Base-by-base conservation (phyloP, 305 asterid genomes). In the Plantago coronopus region DNA sequence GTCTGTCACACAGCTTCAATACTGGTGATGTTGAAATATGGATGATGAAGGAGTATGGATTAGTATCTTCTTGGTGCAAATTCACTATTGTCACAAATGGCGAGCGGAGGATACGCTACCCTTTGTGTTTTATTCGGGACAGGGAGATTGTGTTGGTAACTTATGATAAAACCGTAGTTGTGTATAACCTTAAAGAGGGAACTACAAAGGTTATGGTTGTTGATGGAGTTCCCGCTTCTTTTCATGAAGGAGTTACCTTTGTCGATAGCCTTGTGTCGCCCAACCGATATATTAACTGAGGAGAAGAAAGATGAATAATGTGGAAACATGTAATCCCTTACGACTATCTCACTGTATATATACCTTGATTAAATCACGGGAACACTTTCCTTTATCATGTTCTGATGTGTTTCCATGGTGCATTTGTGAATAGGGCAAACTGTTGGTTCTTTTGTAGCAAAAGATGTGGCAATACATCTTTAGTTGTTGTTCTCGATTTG, bases 1-100 rank as follows among this genome's bases (percentile, higher is more conserved):
- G 78, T 62, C 62, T 76, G 65, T n/a, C 54, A 25, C 66, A 57
- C 19, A 48, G 3, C 13, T 8, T 5, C 15, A 25, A 20, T 2
- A n/a, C 13, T 12, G 22, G 7, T 7, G 10, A 9, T 9, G 17
- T 54, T 13, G 79, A 72, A 46, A 25, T 79, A 57, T 84, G 88
- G 88, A 48, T 78, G 15, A 79, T 84, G 86, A 72, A 76, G 53
- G 74, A 76, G 47, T 81, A 82, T 34, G 83, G 86, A 3, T 48
- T 72, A 25, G 63, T n/a, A 15, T 76, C 70, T 0, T 84, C 84
- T 22, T 81, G 86, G 88, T 63, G 27, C 25, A 56, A 20, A 56
- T 34, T n/a, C 22, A 18, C 25, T 34, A 11, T 56, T 13, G 40
- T 2, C 7, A 19, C n/a, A 14, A 17, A 54, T 31, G 4, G 16